Percentiles rank a stretch among this genome's conserved stretches.
These are phyloP conservation scores for Talaromyces thailandensis DNA, from an alignment of 495 filamentous ascomycete species.

Conservation along the genomic window DNA sequence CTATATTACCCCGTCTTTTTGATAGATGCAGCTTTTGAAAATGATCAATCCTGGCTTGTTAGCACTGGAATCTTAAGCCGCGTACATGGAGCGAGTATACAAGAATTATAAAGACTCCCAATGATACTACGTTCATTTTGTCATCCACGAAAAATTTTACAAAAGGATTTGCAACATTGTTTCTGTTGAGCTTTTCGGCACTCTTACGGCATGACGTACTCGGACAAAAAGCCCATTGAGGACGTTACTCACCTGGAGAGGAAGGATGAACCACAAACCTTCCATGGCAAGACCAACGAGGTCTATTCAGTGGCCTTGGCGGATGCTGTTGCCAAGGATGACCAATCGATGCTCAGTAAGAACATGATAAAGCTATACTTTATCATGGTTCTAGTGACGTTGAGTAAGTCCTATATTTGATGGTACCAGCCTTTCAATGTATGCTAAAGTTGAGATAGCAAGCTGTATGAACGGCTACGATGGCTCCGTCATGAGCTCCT, in stretches of 20 bases:
- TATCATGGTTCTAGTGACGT: neutral
- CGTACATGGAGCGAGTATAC: neutral
- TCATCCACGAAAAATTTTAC: neutral
- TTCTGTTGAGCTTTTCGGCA: neutral
- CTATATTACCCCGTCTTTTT: neutral
- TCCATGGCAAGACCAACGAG: neutral
- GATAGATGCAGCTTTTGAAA: neutral
- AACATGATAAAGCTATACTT: neutral
- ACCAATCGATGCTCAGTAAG: neutral
- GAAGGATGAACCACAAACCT: neutral
- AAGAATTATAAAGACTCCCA: neutral
- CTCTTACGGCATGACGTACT: neutral
- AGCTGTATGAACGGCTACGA: conserved; percentile 1
- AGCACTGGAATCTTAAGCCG: neutral
- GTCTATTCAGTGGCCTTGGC: neutral
- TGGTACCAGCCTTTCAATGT: neutral
- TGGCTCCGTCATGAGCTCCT: neutral
- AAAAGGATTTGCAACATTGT: neutral
- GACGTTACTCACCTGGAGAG: neutral
- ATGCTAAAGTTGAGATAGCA: neutral
- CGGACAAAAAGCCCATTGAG: neutral
- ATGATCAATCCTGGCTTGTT: neutral
- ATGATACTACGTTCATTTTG: neutral
- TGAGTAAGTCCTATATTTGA: neutral
- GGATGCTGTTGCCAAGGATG: neutral